Percentiles rank a stretch among this genome's conserved stretches.
Evolutionary conservation across 2,329 filamentous ascomycete species (phyloP).

Genomic region (Cladosporium austrohemisphaericum): DNA sequence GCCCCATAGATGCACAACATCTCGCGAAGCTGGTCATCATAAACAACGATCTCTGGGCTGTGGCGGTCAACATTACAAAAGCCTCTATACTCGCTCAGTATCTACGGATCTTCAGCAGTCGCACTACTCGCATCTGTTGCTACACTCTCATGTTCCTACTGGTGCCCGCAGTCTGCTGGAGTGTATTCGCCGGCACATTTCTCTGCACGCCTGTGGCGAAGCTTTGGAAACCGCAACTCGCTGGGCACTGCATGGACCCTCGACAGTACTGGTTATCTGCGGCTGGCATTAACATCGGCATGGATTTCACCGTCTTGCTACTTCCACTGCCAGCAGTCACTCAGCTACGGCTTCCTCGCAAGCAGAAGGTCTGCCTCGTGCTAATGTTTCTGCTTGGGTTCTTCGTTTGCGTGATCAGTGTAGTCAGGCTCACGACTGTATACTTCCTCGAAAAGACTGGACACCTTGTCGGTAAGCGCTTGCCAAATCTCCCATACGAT

Average conservation of each 20-base stretch:
- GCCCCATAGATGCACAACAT: slow-evolving; percentile 16
- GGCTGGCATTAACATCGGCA: slow-evolving; percentile 42
- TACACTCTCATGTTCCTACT: slow-evolving; percentile 36
- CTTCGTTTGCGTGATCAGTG: slow-evolving; percentile 30
- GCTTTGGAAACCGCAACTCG: slow-evolving; percentile 37
- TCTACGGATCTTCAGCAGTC: slow-evolving; percentile 43
- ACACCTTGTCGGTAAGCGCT: slow-evolving; percentile 20
- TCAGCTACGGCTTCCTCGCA: slow-evolving; percentile 39
- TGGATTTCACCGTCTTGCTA: slow-evolving; percentile 43
- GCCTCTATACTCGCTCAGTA: slow-evolving; percentile 49
- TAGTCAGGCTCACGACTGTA: slow-evolving; percentile 26
- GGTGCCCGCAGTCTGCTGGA: slow-evolving; percentile 27
- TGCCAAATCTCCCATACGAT: neutral
- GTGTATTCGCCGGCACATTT: slow-evolving; percentile 38
- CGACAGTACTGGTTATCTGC: slow-evolving; percentile 44
- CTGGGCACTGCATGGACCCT: slow-evolving; percentile 37
- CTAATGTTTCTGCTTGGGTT: slow-evolving; percentile 44
- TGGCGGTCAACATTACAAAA: slow-evolving; percentile 40
- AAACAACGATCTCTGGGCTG: slow-evolving; percentile 32
- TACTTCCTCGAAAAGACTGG: slow-evolving; percentile 20
- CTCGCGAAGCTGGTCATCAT: slow-evolving; percentile 31
- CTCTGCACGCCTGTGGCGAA: slow-evolving; percentile 41
- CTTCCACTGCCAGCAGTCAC: slow-evolving; percentile 44
- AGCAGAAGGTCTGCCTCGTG: slow-evolving; percentile 41
- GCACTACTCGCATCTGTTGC: slow-evolving; percentile 34